Evolutionary conservation across 768 basidiomycete species (phyloP), one percentile per base, ranked within the genome.

Genomic region (Phaeotremella skinneri): DNA sequence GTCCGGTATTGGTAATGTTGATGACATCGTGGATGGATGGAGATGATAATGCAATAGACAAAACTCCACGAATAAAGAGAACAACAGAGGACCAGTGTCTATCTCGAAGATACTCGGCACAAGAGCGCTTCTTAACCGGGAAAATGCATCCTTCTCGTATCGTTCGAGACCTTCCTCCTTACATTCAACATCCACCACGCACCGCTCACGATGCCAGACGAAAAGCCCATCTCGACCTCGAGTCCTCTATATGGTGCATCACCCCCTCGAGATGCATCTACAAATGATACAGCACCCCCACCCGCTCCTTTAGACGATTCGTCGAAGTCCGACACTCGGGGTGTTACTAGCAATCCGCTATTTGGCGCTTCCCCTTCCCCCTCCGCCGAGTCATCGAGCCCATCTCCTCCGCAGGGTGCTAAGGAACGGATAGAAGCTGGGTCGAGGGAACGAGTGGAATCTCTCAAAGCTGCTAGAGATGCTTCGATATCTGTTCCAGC

Each of bases 351-450:
- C n/a, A 63, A 69, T 25, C 68, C 68, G 2, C 58, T 69, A 14
- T 69, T 64, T 47, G 68, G 68, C 34, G 64, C 68, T 32, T 54
- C 59, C 11, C 64, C 67, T 9, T 20, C 30, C 17, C 23, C 17
- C 17, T 32, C 21, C 1, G 29, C 25, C 34, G 4, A 43, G 5
- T n/a, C 25, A 1, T 3, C 21, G 25, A 41, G 11, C 25, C 26
- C 14, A 29, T 13, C n/a, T n/a, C 52, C 37, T 9, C 20, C 34
- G 34, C 9, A 17, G 32, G 41, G 16, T 14, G 52, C 30, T 14
- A 55, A 48, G 21, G 48, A 50, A 29, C 17, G 59, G 25, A 39
- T 60, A 9, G 59, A 60, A 30, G 20, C 27, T 6, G 34, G 42
- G 14, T 60, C 59, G 7, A 55, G 34, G n/a, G 59, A 60, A 5